These are phyloP conservation scores for Aspergillus egyptiacus DNA, from an alignment of 495 filamentous ascomycete species.

Conservation along the genomic window DNA sequence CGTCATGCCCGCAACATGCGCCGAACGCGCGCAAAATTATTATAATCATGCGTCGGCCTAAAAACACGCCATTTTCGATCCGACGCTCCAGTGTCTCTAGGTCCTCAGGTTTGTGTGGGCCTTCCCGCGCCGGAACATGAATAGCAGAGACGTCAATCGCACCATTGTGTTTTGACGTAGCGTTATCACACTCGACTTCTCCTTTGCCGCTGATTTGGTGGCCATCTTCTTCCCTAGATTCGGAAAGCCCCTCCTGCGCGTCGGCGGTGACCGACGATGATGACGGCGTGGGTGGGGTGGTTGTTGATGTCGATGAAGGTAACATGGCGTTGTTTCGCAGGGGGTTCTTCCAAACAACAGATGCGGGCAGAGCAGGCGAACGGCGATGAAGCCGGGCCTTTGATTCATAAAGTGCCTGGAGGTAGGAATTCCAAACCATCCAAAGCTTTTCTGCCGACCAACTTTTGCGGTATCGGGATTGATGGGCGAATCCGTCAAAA, in stretches of 20 bases:
- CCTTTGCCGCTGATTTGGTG: no score
- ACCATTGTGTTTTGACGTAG: constrained; percentile 2
- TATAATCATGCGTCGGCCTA: constrained; percentile 38
- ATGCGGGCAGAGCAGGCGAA: constrained; percentile 11
- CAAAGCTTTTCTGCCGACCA: constrained; percentile 61
- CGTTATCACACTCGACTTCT: no score
- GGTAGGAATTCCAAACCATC: constrained; percentile 34
- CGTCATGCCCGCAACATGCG: constrained; percentile 30
- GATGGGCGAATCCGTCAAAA: constrained; percentile 67
- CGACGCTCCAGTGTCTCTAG: constrained; percentile 19
- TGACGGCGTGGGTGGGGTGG: constrained; percentile 20
- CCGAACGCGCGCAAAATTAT: constrained; percentile 41
- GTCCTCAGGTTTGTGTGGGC: constrained; percentile 11
- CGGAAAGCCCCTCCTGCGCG: neutral
- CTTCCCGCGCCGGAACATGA: constrained; percentile 5
- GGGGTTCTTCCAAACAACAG: constrained; percentile 36
- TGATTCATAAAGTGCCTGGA: constrained; percentile 49
- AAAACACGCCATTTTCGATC: constrained; percentile 41
- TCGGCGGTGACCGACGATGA: constrained; percentile 18
- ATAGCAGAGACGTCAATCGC: constrained; percentile 19
- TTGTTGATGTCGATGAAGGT: neutral
- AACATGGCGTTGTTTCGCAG: constrained; percentile 11
- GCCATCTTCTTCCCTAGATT: neutral
- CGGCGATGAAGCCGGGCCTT: constrained; percentile 43
- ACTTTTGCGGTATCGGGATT: constrained; percentile 58